Percentiles rank a stretch among this genome's conserved stretches.
Conservation (phyloP, 2,329 filamentous ascomycete genomes). For the Dactylellina haptotyla region DNA sequence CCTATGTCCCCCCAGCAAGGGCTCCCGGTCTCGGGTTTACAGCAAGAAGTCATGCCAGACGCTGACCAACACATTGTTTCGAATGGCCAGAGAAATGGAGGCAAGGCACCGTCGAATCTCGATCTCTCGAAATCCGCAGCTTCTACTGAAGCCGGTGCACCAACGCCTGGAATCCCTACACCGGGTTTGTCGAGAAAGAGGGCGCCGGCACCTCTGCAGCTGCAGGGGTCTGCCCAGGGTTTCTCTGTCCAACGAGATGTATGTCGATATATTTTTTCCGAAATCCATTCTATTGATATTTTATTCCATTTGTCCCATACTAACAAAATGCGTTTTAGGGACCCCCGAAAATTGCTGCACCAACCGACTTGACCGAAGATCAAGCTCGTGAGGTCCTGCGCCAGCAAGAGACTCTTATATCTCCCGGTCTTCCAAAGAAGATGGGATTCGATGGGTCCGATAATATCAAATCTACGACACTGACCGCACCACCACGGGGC, state of each 20-base stretch:
- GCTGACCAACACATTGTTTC: conserved; percentile 47
- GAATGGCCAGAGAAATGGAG: conserved; percentile 10
- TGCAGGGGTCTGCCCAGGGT: conserved; percentile 41
- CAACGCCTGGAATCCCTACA: conserved; percentile 36
- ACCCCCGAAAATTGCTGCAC: conserved; percentile 23
- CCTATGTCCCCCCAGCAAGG: conserved; percentile 45
- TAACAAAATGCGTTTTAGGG: conserved; percentile 11
- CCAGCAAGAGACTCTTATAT: conserved; percentile 47
- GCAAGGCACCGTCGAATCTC: conserved; percentile 26
- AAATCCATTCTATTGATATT: not conserved
- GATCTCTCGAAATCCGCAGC: conserved; percentile 42
- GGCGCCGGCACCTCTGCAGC: conserved; percentile 55
- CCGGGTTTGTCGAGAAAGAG: conserved; percentile 59
- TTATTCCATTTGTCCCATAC: too few species aligned
- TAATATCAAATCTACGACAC: conserved; percentile 49
- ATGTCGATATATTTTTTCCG: not conserved
- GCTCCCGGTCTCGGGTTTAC: conserved; percentile 2
- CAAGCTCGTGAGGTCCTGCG: conserved; percentile 47
- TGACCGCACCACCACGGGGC: conserved; percentile 41
- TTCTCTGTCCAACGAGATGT: conserved; percentile 41
- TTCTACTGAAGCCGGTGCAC: conserved; percentile 30
- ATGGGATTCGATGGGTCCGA: conserved; percentile 44
- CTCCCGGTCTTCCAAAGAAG: conserved; percentile 45
- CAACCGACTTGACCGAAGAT: conserved; percentile 46
- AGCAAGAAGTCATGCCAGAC: conserved; percentile 48